phyloP scores from a whole-genome alignment of 176 grass and related monocot species.

The Oryza rufipogon region DNA sequence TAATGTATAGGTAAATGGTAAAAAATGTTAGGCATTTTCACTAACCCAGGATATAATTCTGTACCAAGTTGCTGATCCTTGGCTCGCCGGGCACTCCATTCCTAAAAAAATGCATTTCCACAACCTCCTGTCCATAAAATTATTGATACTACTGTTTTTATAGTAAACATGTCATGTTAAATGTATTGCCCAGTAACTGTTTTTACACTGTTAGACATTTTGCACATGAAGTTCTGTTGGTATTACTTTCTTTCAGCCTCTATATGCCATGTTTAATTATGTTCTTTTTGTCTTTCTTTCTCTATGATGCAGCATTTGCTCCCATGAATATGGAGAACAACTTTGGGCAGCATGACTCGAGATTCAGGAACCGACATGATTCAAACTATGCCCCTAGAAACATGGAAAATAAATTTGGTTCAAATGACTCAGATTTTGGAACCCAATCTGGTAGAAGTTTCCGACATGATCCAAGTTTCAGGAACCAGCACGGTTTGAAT shows the following conservation, averaged over 20 bases:
- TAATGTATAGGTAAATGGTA: neutral
- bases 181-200: constrained; percentile 1
- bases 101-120: neutral
- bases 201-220: neutral
- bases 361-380: constrained; percentile 34
- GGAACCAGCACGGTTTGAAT: neutral
- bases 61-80: neutral
- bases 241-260: constrained; percentile 23
- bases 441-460: constrained; percentile 9
- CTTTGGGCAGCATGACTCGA: constrained; percentile 31
- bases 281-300: constrained; percentile 10
- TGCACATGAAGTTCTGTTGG: neutral
- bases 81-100: neutral
- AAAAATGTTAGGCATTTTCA: neutral
- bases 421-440: neutral
- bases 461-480: constrained; percentile 23
- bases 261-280: constrained; percentile 1
- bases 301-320: constrained; percentile 59
- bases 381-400: constrained; percentile 27
- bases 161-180: neutral
- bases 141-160: neutral
- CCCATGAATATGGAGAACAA: constrained; percentile 53
- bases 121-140: neutral
- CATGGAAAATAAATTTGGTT: neutral
- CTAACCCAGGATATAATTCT: neutral